Evolutionary conservation across 306 rosid genomes (phyloP).

Genomic region (Urtica urens): DNA sequence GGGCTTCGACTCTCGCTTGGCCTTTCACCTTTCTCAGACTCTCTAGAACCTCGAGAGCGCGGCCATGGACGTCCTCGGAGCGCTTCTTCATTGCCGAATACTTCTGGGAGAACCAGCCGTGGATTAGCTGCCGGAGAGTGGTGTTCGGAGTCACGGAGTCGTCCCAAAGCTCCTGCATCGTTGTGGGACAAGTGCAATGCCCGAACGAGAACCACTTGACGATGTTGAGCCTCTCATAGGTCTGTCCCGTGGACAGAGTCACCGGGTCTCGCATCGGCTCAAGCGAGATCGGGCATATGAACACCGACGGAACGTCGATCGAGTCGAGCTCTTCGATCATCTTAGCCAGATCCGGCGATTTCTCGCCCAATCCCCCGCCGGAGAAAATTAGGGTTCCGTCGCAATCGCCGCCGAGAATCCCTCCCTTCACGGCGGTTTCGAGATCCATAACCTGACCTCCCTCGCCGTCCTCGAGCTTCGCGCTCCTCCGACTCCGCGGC

Average conservation of each 20-base stretch:
- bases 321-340: constrained; percentile 52
- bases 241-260: constrained; percentile 85
- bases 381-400: constrained; percentile 19
- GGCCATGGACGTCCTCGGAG: constrained; percentile 56
- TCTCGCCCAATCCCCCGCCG: constrained; percentile 17
- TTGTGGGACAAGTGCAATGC: constrained; percentile 67
- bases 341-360: constrained; percentile 49
- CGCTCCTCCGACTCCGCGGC: constrained; percentile 4
- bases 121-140: constrained; percentile 49
- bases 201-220: constrained; percentile 71
- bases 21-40: constrained; percentile 55
- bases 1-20: constrained; percentile 57
- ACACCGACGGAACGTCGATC: constrained; percentile 56
- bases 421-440: constrained; percentile 53
- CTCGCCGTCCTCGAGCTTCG: constrained; percentile 26
- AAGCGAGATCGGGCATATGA: constrained; percentile 68
- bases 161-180: constrained; percentile 87
- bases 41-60: constrained; percentile 42
- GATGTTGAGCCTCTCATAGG: constrained; percentile 66
- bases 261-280: constrained; percentile 80
- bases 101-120: constrained; percentile 57
- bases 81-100: constrained; percentile 45
- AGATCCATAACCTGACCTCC: constrained; percentile 51
- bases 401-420: constrained; percentile 41
- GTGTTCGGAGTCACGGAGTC: constrained; percentile 49